Base-by-base conservation (phyloP, 2,329 filamentous ascomycete species). In the Sarocladium oryzae region DNA sequence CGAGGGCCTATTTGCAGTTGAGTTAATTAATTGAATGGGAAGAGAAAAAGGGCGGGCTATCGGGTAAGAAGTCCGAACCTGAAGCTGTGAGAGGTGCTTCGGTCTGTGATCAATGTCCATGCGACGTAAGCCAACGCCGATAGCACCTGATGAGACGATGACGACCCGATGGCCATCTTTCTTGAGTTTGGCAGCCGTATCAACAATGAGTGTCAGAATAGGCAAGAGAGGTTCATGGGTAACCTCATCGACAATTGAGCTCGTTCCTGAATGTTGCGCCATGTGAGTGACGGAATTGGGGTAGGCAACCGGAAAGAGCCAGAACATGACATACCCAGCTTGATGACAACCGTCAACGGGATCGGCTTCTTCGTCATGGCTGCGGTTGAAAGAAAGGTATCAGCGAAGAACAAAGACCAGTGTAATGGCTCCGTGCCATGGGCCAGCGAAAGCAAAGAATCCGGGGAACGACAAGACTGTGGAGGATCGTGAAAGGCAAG, bases 191-290 rank as follows among this genome's bases (percentile, higher is more conserved):
- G 92, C 86, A 13, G 89, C 90, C 18, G 93, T 97, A 71, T 97
- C 90, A 57, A 97, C 93, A 57, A 99, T 96, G 54, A 92, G 76
- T 54, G 88, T 91, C 52, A 99, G 75, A 59, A 90, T 95, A 4
- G 91, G 93, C 35, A 99, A 79, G 32, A 96, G 81, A 3, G 93
- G 93, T 64, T 96, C 89, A 70, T 96, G 93, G 20, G 89, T 95
- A 65, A 85, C 87, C 67, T 99, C 93, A 70, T 97, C 89, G 57
- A 99, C 91, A 59, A 99, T 97, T n/a, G 93, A 97, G 69, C 90
- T 96, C 43, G 93, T 97, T 61, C 93, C 93, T 99, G 59, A 54
- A 53, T 52, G 50, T 21, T 36, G 7, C 21, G 10, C 18, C 2
- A 52, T 57, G 56, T 64, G 56, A 61, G 58, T 54, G 15, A 38